These are phyloP conservation scores for Aspergillus incahuasiensis DNA, from an alignment of 495 filamentous ascomycete species.

Conservation along the genomic window DNA sequence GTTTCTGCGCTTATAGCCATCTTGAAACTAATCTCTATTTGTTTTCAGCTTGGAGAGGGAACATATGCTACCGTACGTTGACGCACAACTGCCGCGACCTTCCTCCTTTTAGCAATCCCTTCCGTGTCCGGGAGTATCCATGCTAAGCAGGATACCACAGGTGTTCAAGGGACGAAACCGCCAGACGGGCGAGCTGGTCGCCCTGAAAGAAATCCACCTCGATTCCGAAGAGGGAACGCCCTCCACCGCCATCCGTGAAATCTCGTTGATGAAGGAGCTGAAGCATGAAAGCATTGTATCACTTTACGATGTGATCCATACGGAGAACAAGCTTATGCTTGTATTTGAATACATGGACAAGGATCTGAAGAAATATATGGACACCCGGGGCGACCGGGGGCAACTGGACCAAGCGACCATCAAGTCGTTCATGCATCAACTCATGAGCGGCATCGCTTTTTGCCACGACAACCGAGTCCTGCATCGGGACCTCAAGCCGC, in stretches of 20 bases:
- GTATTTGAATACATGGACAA: slow-evolving; percentile 98
- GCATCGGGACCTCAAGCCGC: slow-evolving; percentile 93
- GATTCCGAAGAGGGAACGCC: slow-evolving; percentile 98
- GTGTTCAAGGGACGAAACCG: slow-evolving; percentile 99
- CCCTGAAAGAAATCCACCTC: slow-evolving; percentile 97
- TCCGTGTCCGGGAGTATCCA: not conserved
- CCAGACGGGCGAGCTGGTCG: slow-evolving; percentile 91
- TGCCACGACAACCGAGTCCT: slow-evolving; percentile 95
- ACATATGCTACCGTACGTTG: slow-evolving; percentile 92
- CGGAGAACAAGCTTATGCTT: slow-evolving; percentile 98
- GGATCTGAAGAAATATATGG: slow-evolving; percentile 99
- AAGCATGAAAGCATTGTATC: slow-evolving; percentile 98
- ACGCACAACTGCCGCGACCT: not conserved
- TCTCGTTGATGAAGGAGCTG: slow-evolving; percentile 97
- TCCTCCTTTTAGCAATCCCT: not conserved
- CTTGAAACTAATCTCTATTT: not conserved
- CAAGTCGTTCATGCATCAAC: slow-evolving; percentile 97
- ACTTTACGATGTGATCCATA: slow-evolving; percentile 97
- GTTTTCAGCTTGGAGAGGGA: slow-evolving; percentile 76
- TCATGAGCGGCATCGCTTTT: slow-evolving; percentile 90
- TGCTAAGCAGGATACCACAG: slow-evolving; percentile 40
- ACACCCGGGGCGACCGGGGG: slow-evolving; percentile 76
- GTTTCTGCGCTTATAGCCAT: not conserved
- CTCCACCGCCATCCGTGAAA: slow-evolving; percentile 97
- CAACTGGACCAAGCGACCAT: slow-evolving; percentile 79